These are phyloP conservation scores for Fusarium tupiense DNA, from an alignment of 2,329 filamentous ascomycete species.

Conservation along the genomic window DNA sequence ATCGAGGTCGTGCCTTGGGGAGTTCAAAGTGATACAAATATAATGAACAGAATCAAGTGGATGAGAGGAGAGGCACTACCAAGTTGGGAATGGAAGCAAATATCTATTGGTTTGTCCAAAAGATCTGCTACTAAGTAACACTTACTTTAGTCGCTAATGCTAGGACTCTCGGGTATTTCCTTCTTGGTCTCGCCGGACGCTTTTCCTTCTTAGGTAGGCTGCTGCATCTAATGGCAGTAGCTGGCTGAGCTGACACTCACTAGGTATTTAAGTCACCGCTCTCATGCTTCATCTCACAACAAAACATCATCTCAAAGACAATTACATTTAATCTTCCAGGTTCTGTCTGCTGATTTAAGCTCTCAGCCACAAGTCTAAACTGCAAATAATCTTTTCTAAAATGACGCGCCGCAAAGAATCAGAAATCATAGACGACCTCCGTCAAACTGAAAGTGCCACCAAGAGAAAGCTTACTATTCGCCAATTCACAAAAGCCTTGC, in stretches of 20 bases:
- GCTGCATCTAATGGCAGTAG: not conserved
- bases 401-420: constrained; percentile 13
- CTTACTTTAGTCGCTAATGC: not conserved
- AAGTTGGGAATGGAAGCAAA: not conserved
- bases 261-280: not conserved
- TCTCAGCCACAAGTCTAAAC: no score
- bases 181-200: constrained; percentile 6
- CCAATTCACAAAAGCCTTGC: constrained; percentile 32
- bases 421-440: constrained; percentile 14
- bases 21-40: not conserved
- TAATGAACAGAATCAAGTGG: not conserved
- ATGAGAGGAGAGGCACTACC: not conserved
- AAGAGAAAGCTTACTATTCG: constrained; percentile 29
- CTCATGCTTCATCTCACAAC: no score
- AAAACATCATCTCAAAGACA: not conserved
- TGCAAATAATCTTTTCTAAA: not conserved
- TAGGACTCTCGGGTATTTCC: constrained; percentile 1
- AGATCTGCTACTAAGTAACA: not conserved
- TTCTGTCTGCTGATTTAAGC: no score
- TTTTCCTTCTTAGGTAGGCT: not conserved
- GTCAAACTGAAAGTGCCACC: constrained; percentile 29
- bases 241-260: not conserved
- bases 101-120: not conserved
- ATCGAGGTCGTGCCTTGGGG: not conserved
- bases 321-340: not conserved